Percentiles rank a stretch among this genome's conserved stretches.
These are phyloP conservation scores for Tulasnella sp. DNA, from an alignment of 768 basidiomycete species.

Conservation along the genomic window DNA sequence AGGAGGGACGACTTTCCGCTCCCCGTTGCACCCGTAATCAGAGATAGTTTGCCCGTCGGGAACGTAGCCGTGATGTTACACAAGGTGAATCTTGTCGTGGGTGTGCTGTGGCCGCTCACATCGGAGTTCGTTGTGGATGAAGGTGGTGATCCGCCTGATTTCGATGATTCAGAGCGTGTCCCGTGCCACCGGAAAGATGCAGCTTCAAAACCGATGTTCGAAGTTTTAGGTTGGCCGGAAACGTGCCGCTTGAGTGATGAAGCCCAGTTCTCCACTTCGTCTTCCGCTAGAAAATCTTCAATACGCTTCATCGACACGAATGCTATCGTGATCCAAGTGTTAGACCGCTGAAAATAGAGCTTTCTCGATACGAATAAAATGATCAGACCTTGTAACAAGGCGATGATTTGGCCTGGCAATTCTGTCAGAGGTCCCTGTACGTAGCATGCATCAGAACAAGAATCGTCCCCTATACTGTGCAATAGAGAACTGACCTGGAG, in stretches of 20 bases:
- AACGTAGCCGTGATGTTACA: conserved; percentile 49
- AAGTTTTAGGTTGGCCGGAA: not conserved
- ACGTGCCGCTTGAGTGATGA: conserved; percentile 42
- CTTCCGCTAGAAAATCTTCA: conserved; percentile 57
- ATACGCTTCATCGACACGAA: conserved; percentile 78
- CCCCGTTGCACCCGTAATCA: conserved; percentile 56
- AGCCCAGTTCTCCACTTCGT: conserved; percentile 71
- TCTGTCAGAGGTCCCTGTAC: conserved; percentile 45
- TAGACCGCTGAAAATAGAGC: not conserved
- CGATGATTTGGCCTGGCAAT: conserved; percentile 53
- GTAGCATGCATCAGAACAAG: not conserved
- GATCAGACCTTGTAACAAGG: conserved; percentile 46
- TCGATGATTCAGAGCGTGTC: not conserved
- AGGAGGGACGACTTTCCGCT: conserved; percentile 61
- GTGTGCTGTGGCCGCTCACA: not conserved
- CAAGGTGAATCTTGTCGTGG: conserved; percentile 35
- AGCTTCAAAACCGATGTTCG: conserved; percentile 41
- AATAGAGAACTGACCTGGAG: conserved; percentile 33
- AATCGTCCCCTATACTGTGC: not conserved
- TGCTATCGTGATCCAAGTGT: conserved; percentile 36
- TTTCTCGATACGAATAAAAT: not conserved
- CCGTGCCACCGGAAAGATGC: conserved; percentile 51
- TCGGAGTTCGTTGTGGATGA: not conserved
- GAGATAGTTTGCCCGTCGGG: conserved; percentile 44
- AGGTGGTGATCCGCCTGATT: not conserved